Evolutionary conservation across 768 basidiomycete species (phyloP), one percentile per base, ranked within the genome.

Genomic region (Termitomyces bulborhizus): DNA sequence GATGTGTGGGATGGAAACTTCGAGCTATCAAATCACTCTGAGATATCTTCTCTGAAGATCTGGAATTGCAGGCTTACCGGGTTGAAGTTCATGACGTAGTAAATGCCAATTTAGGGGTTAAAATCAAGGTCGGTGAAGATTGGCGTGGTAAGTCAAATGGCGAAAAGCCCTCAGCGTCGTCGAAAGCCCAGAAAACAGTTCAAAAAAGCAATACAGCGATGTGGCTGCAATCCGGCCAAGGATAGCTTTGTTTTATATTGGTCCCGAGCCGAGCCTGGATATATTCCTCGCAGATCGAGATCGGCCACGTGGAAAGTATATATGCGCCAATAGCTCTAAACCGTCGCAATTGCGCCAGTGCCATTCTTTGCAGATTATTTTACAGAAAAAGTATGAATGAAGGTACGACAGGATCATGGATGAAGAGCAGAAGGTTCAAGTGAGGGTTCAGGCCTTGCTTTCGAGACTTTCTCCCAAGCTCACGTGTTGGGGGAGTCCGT

Each of bases 1-100:
- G 60, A 94, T 77, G 70, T 93, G 91, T 29, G 86, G 80, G 29
- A 77, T 80, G 4, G 82, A 82, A 24, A 85, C 80, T 57, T 85
- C 81, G 65, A 88, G 82, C 80, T 80, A 55, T 31, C 43, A 44
- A 43, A 32, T 18, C 12, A 2, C 26, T n/a, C 6, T 42, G 11
- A 51, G 43, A 21, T 13, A 24, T 32, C 15, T 32, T 15, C n/a
- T 27, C 11, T 37, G 11, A 29, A 21, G 1, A 13, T 15, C 43
- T 49, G 11, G 18, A 21, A 24, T n/a, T 24, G 46, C 13, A 15
- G 55, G 54, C 77, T 60, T 54, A 82, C 81, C 42, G 79, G 81
- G 59, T 79, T 66, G 60, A 81, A 82, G 37, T 63, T 55, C 79
- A 81, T 81, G 69, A 62, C 62, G 68, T 68, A 61, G 26, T 51